phyloP scores from a whole-genome alignment of 441 rosid genomes.

The Isatis lusitanica region DNA sequence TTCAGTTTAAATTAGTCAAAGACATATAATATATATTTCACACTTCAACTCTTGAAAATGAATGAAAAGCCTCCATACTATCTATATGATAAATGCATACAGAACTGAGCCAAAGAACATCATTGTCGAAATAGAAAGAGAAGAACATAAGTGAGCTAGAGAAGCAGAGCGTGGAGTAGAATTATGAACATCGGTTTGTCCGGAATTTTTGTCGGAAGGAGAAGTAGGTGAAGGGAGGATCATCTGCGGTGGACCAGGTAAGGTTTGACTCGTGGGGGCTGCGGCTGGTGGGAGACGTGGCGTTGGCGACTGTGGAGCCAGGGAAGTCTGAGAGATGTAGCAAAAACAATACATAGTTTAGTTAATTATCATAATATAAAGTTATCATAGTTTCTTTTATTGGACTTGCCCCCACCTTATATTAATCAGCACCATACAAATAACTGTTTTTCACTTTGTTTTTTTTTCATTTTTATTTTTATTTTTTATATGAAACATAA shows the following conservation, averaged over 20 bases:
- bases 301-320: conserved; percentile 26
- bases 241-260: conserved; percentile 32
- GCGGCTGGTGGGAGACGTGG: conserved; percentile 34
- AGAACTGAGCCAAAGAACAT: conserved; percentile 24
- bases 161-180: conserved; percentile 38
- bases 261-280: conserved; percentile 23
- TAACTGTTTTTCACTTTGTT: neutral
- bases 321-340: conserved; percentile 16
- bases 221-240: conserved; percentile 36
- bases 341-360: conserved; percentile 4
- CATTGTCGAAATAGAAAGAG: conserved; percentile 4
- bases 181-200: conserved; percentile 35
- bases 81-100: conserved; percentile 22
- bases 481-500: neutral
- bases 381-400: neutral
- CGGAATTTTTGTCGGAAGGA: conserved; percentile 36
- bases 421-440: neutral
- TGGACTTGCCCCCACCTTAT: neutral
- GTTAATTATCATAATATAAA: neutral
- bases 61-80: neutral
- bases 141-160: conserved; percentile 25
- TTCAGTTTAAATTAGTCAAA: neutral
- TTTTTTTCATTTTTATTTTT: neutral
- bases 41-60: conserved; percentile 9
- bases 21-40: neutral